Evolutionary conservation across 2,329 filamentous ascomycete genomes (phyloP).

Genomic region (Lithohypha guttulata): DNA sequence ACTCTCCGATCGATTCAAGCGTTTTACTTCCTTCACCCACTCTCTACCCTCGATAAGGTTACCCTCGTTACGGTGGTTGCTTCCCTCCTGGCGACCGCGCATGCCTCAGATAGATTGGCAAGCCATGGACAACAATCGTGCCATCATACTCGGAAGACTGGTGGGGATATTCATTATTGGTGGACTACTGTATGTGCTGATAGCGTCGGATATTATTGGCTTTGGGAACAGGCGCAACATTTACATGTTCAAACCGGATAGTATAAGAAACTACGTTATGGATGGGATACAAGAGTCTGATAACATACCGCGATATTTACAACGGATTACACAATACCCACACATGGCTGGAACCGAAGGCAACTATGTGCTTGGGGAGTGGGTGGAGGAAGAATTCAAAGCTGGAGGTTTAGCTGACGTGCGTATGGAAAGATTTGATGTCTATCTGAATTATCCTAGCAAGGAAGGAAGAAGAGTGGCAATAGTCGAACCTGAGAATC

Average conservation of each 20-base stretch:
- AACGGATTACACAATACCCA: constrained; percentile 70
- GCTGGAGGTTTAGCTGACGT: constrained; percentile 62
- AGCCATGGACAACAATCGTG: constrained; percentile 39
- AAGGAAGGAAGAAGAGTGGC: constrained; percentile 67
- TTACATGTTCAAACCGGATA: constrained; percentile 70
- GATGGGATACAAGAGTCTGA: constrained; percentile 54
- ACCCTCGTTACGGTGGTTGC: constrained; percentile 35
- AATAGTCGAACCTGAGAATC: constrained; percentile 59
- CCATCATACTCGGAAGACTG: constrained; percentile 60
- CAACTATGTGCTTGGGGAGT: constrained; percentile 74
- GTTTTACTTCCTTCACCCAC: constrained; percentile 44
- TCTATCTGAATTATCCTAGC: constrained; percentile 86
- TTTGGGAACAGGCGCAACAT: constrained; percentile 50
- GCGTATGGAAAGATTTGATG: constrained; percentile 65
- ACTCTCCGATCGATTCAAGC: constrained; percentile 43
- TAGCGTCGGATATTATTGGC: constrained; percentile 74
- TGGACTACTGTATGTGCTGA: constrained; percentile 69
- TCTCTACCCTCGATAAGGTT: constrained; percentile 48
- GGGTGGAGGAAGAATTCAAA: constrained; percentile 67
- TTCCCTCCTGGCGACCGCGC: constrained; percentile 24
- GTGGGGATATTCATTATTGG: constrained; percentile 66
- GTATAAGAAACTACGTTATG: constrained; percentile 65
- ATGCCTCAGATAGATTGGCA: constrained; percentile 29
- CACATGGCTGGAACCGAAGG: constrained; percentile 93
- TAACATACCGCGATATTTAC: constrained; percentile 60